These are phyloP conservation scores for Trichoderma harzianum DNA, from an alignment of 2,329 filamentous ascomycete genomes.

Conservation along the genomic window DNA sequence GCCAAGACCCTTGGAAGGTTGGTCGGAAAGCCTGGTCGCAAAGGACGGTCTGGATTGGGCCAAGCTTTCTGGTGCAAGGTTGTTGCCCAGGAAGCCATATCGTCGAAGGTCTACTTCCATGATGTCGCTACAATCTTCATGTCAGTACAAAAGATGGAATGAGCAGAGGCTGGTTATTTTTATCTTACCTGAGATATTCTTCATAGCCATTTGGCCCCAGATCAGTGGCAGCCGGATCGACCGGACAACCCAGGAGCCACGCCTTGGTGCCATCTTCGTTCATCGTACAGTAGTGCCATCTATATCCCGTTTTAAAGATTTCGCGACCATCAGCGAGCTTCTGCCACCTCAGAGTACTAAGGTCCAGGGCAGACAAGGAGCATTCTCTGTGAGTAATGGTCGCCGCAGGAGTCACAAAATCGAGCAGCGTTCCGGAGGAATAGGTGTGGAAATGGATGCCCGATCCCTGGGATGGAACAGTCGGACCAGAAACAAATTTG, in stretches of 20 bases:
- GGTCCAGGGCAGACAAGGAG: conserved; percentile 82
- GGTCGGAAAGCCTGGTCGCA: conserved; percentile 45
- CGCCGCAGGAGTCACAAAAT: conserved; percentile 89
- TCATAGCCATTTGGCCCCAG: conserved; percentile 70
- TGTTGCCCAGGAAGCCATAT: conserved; percentile 86
- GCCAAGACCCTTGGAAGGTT: conserved; percentile 68
- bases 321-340: conserved; percentile 92
- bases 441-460: conserved; percentile 96
- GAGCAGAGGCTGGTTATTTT: neutral
- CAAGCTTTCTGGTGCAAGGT: conserved; percentile 55
- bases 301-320: conserved; percentile 85
- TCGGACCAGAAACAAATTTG: conserved; percentile 77
- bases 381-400: conserved; percentile 85
- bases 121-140: conserved; percentile 60
- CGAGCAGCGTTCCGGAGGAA: conserved; percentile 85
- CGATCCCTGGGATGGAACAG: conserved; percentile 82
- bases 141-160: neutral
- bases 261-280: conserved; percentile 94
- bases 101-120: conserved; percentile 89
- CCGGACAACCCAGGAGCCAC: conserved; percentile 91
- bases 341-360: conserved; percentile 87
- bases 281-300: conserved; percentile 98
- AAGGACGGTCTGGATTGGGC: conserved; percentile 49
- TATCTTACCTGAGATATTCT: conserved; percentile 69
- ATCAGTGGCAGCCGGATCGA: conserved; percentile 64